phyloP scores from a whole-genome alignment of 805 yeast species.

The Candida silvatica region DNA sequence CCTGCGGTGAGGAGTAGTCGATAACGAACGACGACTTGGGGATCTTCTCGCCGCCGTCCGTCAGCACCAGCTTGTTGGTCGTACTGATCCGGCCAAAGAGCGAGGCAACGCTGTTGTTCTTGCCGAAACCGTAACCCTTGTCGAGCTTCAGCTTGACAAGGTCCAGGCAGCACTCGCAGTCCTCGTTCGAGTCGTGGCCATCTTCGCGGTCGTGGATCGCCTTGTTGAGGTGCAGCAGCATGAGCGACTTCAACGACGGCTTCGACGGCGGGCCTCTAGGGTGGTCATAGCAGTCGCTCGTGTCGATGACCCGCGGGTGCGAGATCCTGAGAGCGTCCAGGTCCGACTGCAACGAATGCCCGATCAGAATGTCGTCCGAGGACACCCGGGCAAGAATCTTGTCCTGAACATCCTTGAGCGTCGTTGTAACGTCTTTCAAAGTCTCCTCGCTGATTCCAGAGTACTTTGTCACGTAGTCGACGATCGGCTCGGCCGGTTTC shows the following conservation, averaged over 20 bases:
- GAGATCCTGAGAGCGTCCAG: slow-evolving; percentile 58
- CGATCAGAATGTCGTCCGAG: slow-evolving; percentile 62
- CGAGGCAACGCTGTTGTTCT: slow-evolving; percentile 31
- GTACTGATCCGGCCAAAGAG: slow-evolving; percentile 30
- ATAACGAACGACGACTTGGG: slow-evolving; percentile 20
- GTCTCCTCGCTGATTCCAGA: slow-evolving; percentile 81
- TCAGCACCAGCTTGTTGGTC: slow-evolving; percentile 13
- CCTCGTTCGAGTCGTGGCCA: slow-evolving; percentile 87
- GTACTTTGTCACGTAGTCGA: slow-evolving; percentile 73
- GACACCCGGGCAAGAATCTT: slow-evolving; percentile 39
- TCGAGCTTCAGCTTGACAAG: slow-evolving; percentile 60
- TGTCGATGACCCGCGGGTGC: slow-evolving; percentile 75
- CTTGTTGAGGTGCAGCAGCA: slow-evolving; percentile 43
- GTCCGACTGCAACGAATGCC: slow-evolving; percentile 88
- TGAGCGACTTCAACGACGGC: slow-evolving; percentile 70
- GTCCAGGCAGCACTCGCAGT: slow-evolving; percentile 72
- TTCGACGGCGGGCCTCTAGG: slow-evolving; percentile 75
- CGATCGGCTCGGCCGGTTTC: slow-evolving; percentile 65
- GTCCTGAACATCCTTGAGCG: slow-evolving; percentile 58
- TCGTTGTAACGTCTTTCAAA: slow-evolving; percentile 53
- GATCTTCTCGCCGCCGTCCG: slow-evolving; percentile 14
- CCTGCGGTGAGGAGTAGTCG: slow-evolving; percentile 10
- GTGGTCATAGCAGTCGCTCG: slow-evolving; percentile 70
- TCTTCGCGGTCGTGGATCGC: slow-evolving; percentile 55
- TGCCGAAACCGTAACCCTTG: slow-evolving; percentile 64